Evolutionary conservation across 257 asterid genomes (phyloP).

Genomic region (Solanum virginianum): DNA sequence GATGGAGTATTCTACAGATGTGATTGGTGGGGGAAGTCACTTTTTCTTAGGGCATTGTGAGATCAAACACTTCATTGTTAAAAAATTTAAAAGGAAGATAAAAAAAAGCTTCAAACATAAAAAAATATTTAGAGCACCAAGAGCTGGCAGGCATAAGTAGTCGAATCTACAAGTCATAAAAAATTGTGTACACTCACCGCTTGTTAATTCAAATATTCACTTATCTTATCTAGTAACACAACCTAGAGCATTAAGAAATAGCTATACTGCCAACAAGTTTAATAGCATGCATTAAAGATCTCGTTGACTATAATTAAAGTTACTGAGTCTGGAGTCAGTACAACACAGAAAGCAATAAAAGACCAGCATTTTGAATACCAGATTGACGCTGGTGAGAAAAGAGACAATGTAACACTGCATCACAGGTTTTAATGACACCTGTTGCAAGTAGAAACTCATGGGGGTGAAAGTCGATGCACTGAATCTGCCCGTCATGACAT

Average conservation of each 20-base stretch:
- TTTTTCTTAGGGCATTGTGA: neutral
- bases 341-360: neutral
- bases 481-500: slow-evolving; percentile 87
- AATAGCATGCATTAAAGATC: neutral
- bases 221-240: neutral
- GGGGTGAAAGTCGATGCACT: slow-evolving; percentile 95
- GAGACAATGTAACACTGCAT: neutral
- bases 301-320: neutral
- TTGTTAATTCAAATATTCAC: neutral
- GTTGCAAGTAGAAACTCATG: slow-evolving; percentile 94
- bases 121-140: neutral
- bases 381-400: neutral
- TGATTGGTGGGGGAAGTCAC: neutral
- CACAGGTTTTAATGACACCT: slow-evolving; percentile 38
- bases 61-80: neutral
- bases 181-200: neutral
- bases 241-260: neutral
- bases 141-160: neutral
- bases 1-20: neutral
- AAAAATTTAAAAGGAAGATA: neutral
- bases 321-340: neutral
- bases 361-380: neutral
- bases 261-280: neutral
- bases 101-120: neutral
- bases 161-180: neutral